Percentiles rank a stretch among this genome's conserved stretches.
Conservation (phyloP, 176 grass and related monocot species). For the Carex kokanica region DNA sequence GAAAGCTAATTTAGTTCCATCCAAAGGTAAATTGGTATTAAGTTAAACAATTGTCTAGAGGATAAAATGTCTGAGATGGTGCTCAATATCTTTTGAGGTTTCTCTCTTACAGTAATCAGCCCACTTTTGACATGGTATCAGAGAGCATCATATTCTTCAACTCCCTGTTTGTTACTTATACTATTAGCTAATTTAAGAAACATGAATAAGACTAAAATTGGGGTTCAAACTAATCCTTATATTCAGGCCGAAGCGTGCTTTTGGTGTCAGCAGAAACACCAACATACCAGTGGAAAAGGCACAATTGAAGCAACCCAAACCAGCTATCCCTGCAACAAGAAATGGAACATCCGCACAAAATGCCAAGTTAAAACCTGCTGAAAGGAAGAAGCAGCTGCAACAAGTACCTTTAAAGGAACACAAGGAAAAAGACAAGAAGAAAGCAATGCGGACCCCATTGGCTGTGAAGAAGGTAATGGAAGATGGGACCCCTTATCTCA, state of each 20-base stretch:
- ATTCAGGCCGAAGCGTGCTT: slow-evolving; percentile 46
- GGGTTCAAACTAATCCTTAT: not conserved
- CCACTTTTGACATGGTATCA: not conserved
- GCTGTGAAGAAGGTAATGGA: slow-evolving; percentile 20
- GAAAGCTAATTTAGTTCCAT: not conserved
- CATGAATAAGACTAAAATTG: not conserved
- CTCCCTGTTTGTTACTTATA: not conserved
- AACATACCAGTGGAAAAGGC: slow-evolving; percentile 51
- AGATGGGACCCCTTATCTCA: slow-evolving; percentile 53
- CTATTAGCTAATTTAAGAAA: not conserved
- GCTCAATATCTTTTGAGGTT: not conserved
- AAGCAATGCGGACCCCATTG: slow-evolving; percentile 39
- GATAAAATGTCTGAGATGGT: not conserved
- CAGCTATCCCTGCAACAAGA: slow-evolving; percentile 14
- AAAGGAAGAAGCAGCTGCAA: slow-evolving; percentile 44
- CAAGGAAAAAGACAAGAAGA: slow-evolving; percentile 24
- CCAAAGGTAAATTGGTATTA: not conserved
- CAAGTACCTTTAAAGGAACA: slow-evolving; percentile 46
- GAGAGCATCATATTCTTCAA: not conserved
- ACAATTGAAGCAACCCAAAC: slow-evolving; percentile 29
- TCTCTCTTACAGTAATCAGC: not conserved
- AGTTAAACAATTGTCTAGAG: not conserved
- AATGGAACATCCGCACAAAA: not conserved
- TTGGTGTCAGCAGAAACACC: slow-evolving; percentile 47
- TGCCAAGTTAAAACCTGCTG: not conserved